phyloP scores from a whole-genome alignment of 306 rosid genomes.

The Cucurbita maxima region DNA sequence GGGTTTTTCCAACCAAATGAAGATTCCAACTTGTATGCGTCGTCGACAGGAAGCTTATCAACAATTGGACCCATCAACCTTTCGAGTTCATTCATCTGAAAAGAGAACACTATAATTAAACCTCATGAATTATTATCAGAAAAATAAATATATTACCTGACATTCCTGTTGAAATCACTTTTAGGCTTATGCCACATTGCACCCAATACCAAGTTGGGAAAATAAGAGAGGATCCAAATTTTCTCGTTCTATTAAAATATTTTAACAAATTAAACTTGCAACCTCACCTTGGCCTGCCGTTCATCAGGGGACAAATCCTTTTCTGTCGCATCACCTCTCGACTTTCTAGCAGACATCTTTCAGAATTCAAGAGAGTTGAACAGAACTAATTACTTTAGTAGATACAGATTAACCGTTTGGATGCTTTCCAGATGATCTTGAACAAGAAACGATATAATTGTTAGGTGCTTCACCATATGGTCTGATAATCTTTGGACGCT shows the following conservation, averaged over 20 bases:
- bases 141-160: not conserved
- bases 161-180: not conserved
- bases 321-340: slow-evolving; percentile 21
- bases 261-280: not conserved
- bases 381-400: not conserved
- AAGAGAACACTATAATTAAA: not conserved
- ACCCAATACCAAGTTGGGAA: not conserved
- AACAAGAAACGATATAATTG: not conserved
- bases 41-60: slow-evolving; percentile 34
- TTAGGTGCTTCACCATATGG: not conserved
- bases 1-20: slow-evolving; percentile 48
- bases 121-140: not conserved
- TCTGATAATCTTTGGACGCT: not conserved
- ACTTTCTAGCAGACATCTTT: slow-evolving; percentile 33
- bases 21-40: slow-evolving; percentile 41
- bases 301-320: slow-evolving; percentile 29
- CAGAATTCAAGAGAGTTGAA: slow-evolving; percentile 13
- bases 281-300: slow-evolving; percentile 39
- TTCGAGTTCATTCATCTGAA: slow-evolving; percentile 43
- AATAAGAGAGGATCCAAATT: not conserved
- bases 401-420: not conserved
- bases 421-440: not conserved
- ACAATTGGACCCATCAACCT: slow-evolving; percentile 51
- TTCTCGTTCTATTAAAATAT: not conserved
- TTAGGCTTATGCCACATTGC: not conserved